A percentile compares a stretch with the other conserved stretches of the same genome.
These are phyloP conservation scores for Chamaecyparis obtusa DNA, from an alignment of 75 land plant genomes.

Conservation along the genomic window DNA sequence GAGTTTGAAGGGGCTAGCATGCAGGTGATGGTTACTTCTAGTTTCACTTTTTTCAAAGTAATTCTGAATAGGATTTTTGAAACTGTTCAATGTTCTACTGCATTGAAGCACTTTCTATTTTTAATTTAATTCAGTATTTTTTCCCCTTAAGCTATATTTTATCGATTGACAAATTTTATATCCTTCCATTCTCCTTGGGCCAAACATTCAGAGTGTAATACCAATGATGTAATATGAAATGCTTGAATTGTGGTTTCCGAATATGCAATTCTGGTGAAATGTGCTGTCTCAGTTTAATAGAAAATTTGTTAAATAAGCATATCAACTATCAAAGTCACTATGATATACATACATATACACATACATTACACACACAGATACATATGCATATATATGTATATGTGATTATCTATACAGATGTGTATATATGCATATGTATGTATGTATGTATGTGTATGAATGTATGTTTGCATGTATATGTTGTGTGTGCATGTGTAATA, in stretches of 20 bases:
- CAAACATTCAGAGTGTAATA: neutral
- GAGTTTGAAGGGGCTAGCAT: slow-evolving; percentile 34
- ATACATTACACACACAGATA: too few relatives aligned
- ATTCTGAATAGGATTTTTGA: neutral
- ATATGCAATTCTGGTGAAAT: neutral
- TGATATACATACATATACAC: too few relatives aligned
- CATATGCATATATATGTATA: too few relatives aligned
- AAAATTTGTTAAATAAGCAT: neutral
- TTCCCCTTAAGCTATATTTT: neutral
- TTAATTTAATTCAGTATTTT: neutral
- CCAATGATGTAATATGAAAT: neutral
- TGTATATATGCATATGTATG: too few relatives aligned
- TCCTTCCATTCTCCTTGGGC: neutral
- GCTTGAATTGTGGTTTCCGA: neutral
- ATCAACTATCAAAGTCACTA: neutral
- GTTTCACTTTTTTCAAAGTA: neutral
- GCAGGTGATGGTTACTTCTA: slow-evolving; percentile 25
- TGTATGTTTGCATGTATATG: too few relatives aligned
- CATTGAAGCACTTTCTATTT: neutral
- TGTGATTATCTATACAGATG: too few relatives aligned
- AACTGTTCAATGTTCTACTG: neutral
- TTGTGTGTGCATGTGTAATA: too few relatives aligned
- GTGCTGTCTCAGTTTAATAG: neutral
- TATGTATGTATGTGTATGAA: too few relatives aligned
- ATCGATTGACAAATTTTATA: neutral